Base-by-base conservation (phyloP, 768 basidiomycete species). In the Tephrocybe sp. region DNA sequence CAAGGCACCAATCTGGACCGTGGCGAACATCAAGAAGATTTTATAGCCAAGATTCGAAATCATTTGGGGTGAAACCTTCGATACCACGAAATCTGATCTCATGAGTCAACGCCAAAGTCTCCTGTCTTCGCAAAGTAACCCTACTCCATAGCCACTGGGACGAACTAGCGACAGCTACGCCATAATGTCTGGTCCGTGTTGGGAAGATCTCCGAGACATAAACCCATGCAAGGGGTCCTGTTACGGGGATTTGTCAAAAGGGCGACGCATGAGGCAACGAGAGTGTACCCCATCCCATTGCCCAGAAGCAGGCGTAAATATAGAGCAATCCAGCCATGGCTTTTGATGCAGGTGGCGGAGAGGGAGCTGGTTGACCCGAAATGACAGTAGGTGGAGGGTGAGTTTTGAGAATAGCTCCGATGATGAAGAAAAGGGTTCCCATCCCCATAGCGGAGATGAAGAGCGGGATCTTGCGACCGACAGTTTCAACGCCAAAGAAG, bases 291-390 rank as follows among this genome's bases (percentile, higher is more conserved):
- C 88, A 90, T 28, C 88, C 89, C 81, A 92, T 86, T 2, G 85
- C 88, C 66, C 92, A 93, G 67, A 92, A 92, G 65, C 85, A 86
- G 38, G 91, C 89, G 60, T 89, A 94, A 48, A 93, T 81, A 64
- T 93, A 94, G 28, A 93, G 68, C 81, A 91, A 81, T 1, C 83
- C 88, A 4, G 90, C 90, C 91, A 93, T 93, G 0, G 78, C 92
- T 63, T 86, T 83, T 1, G 86, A 71, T 69, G 86, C 76, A 0
- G 82, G 74, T 0, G 84, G 63, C 0, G 80, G 77, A 3, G 62
- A 62, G 7, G 46, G 51, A 2, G 48, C 36, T 14, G 45, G 9
- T 18, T 51, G 51, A 10, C 50, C 56, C 1, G 64, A 49, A 11
- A 55, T 48, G 0, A 71, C 52, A 2, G 66, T 57, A 2, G 75